These are phyloP conservation scores for Fraxinus sp. DNA, from an alignment of 305 asterid species.

Conservation along the genomic window DNA sequence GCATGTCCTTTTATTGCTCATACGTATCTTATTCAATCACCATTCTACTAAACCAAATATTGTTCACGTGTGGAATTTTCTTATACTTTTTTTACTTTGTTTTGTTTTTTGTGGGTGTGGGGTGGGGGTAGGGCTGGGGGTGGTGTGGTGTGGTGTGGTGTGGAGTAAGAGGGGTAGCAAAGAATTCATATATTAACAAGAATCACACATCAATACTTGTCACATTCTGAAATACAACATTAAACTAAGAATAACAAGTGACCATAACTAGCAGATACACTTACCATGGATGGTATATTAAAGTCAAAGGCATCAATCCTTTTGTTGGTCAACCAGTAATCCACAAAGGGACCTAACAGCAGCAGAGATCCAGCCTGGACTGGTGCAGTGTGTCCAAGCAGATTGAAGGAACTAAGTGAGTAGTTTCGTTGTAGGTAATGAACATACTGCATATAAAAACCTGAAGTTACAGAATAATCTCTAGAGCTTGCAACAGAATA, in stretches of 20 bases:
- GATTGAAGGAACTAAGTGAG: constrained; percentile 80
- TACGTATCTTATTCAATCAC: background rate
- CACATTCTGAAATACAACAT: background rate
- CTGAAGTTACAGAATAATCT: constrained; percentile 11
- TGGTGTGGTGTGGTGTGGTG: background rate
- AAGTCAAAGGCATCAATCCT: constrained; percentile 62
- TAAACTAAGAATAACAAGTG: background rate
- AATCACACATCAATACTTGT: background rate
- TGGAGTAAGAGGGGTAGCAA: background rate
- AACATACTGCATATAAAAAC: constrained; percentile 60
- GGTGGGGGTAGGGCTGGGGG: background rate
- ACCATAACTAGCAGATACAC: constrained; percentile 25
- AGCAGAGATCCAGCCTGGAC: constrained; percentile 74
- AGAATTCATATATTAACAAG: background rate
- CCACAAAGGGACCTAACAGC: constrained; percentile 70
- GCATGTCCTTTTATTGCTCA: background rate
- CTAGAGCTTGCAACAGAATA: constrained; percentile 4
- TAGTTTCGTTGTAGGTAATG: constrained; percentile 81
- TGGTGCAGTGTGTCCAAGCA: constrained; percentile 90
- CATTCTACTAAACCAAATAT: background rate
- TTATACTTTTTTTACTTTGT: background rate
- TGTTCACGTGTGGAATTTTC: background rate
- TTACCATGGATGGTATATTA: constrained; percentile 51
- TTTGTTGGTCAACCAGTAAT: constrained; percentile 77
- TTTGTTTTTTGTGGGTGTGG: background rate